These are phyloP conservation scores for Juglanconis sp. DNA, from an alignment of 2,329 filamentous ascomycete genomes.

Conservation along the genomic window DNA sequence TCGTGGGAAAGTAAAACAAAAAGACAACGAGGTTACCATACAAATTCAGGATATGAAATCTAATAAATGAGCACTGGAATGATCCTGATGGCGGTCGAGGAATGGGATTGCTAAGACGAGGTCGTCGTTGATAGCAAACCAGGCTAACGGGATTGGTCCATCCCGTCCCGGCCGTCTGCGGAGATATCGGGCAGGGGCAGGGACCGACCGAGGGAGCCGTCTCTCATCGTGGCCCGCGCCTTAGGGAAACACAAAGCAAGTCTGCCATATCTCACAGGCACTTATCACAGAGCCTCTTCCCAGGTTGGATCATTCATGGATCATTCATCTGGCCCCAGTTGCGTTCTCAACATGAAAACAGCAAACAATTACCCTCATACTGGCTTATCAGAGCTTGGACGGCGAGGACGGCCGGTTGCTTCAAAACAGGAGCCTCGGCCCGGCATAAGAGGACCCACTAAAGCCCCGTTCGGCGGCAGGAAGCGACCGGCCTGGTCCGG, in stretches of 20 bases:
- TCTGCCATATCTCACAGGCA: too few species aligned
- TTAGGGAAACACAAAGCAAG: too few species aligned
- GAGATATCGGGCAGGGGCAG: neutral
- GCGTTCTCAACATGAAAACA: neutral
- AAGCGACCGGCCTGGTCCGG: conserved; percentile 3
- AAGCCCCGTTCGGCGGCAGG: conserved; percentile 8
- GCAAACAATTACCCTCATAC: neutral
- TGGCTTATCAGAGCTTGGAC: neutral
- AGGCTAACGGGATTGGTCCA: conserved; percentile 14
- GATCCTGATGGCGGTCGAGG: neutral
- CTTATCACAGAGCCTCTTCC: neutral
- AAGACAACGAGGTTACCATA: neutral
- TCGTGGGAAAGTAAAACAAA: neutral
- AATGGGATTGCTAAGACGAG: neutral
- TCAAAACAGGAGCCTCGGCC: neutral
- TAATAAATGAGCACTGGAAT: neutral
- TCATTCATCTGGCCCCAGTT: neutral
- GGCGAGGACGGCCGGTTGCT: too few species aligned
- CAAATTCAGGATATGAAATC: neutral
- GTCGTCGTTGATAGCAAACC: conserved; percentile 14
- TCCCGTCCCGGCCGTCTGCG: neutral
- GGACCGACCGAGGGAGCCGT: too few species aligned
- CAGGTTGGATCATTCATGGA: neutral
- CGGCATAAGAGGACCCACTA: neutral
- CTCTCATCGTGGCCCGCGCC: too few species aligned